Evolutionary conservation across 2,329 filamentous ascomycete genomes (phyloP).

Genomic region (Fusarium sp.): DNA sequence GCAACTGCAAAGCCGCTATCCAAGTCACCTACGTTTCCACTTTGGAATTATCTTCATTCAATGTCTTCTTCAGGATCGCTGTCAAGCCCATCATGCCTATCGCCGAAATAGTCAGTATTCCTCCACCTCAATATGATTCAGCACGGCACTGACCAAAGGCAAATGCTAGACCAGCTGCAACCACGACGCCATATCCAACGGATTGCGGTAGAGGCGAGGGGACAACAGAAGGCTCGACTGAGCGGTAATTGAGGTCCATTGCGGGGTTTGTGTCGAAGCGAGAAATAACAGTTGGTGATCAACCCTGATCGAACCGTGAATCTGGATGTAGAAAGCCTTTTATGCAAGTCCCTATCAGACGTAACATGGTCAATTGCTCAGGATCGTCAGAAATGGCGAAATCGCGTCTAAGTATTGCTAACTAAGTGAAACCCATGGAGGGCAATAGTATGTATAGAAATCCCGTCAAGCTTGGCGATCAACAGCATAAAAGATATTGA

Average conservation of each 20-base stretch:
- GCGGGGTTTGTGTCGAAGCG: background rate
- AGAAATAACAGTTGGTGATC: background rate
- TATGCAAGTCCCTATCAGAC: background rate
- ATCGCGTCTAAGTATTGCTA: background rate
- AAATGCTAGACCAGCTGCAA: background rate
- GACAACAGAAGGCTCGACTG: background rate
- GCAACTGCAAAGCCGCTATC: rapidly evolving
- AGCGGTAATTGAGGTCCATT: background rate
- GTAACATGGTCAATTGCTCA: background rate
- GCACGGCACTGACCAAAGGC: background rate
- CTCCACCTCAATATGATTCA: rapidly evolving
- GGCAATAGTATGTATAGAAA: background rate
- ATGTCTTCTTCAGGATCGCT: rapidly evolving
- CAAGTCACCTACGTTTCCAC: background rate
- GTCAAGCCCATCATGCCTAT: background rate
- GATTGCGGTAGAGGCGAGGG: background rate
- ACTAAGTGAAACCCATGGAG: rapidly evolving
- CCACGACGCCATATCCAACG: background rate
- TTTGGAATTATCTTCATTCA: background rate
- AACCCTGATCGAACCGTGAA: no score
- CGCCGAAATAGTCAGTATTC: background rate
- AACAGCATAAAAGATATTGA: rapidly evolving
- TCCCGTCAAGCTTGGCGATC: background rate
- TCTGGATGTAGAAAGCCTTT: background rate
- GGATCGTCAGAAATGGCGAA: background rate